Evolutionary conservation across 352 stramenopile genomes (phyloP), one percentile per base, ranked within the genome.

Genomic region (Phytopythium kandeliae): DNA sequence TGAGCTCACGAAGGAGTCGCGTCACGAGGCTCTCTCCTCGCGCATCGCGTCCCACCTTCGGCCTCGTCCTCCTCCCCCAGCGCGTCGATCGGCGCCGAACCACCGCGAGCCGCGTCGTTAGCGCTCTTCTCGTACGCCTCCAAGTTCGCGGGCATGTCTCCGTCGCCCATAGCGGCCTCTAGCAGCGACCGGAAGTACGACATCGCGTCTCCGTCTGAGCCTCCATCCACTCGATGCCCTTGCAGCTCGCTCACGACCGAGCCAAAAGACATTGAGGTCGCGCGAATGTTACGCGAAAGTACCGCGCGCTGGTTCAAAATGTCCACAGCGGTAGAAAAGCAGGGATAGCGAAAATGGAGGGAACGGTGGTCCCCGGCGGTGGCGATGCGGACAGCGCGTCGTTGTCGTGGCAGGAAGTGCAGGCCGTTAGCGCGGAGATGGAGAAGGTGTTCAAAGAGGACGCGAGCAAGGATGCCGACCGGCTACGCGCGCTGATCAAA

Each of bases 171-270:
- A 25, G 78, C 81, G 45, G 81, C 78, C 62, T 92, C 75, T 42
- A 92, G 68, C 59, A 92, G 72, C 76, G 81, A 87, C 58, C 78
- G 71, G 58, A 92, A 92, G 65, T 75, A 78, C 64, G 81, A 89
- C 81, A 92, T 92, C 16, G 13, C 46, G 21, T 5, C 17, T 31
- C 24, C n/a, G n/a, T 30, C 15, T 10, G 34, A 13, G 33, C 34
- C 31, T 53, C 22, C 34, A 46, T 38, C 47, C 38, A 3, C 28
- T 31, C 28, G 28, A n/a, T n/a, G 19, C 47, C 61, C 51, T 50
- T 59, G 62, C 53, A 69, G 25, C 40, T 17, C 9, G 38, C 22
- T n/a, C 5, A 44, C 37, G 19, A 46, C 8, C 9, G 2, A 9
- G 3, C 47, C n/a, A 28, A 17, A 16, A 22, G 28, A 31, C 9